phyloP scores from a whole-genome alignment of 768 basidiomycete species.

The Boletus rubropictus region DNA sequence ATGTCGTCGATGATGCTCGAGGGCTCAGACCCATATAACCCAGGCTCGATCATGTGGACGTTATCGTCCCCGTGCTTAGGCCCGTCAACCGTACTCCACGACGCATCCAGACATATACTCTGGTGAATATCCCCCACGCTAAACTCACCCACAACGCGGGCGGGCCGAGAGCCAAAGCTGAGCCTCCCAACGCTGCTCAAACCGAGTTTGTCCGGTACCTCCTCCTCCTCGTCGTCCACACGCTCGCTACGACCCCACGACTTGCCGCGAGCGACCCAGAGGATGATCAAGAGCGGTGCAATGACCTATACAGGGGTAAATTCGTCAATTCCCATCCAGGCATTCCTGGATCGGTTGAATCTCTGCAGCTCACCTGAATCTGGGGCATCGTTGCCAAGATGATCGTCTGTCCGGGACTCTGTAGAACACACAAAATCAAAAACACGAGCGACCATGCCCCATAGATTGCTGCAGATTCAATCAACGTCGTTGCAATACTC shows the following conservation, averaged over 20 bases:
- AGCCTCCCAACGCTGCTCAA: background rate
- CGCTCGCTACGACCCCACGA: constrained; percentile 10
- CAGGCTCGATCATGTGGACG: constrained; percentile 11
- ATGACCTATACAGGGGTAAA: constrained; percentile 13
- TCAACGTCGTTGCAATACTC: constrained; percentile 18
- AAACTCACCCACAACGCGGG: background rate
- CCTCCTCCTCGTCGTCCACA: background rate
- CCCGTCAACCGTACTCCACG: constrained; percentile 8
- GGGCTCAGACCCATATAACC: constrained; percentile 2
- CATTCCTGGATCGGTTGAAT: background rate
- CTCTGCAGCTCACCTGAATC: constrained; percentile 16
- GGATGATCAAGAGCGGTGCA: constrained; percentile 23
- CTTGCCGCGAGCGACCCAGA: constrained; percentile 20
- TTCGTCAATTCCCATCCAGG: background rate
- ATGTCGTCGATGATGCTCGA: constrained; percentile 3
- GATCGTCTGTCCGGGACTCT: constrained; percentile 14
- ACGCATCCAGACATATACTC: constrained; percentile 1
- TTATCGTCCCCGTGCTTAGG: background rate
- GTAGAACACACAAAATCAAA: constrained; percentile 14
- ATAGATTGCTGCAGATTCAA: constrained; percentile 25
- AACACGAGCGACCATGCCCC: constrained; percentile 22
- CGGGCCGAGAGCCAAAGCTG: constrained; percentile 8
- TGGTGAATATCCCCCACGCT: background rate
- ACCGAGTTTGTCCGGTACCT: background rate
- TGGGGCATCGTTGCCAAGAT: constrained; percentile 22